Conservation (phyloP, 768 basidiomycete species). For the Leccinum uliginosum region DNA sequence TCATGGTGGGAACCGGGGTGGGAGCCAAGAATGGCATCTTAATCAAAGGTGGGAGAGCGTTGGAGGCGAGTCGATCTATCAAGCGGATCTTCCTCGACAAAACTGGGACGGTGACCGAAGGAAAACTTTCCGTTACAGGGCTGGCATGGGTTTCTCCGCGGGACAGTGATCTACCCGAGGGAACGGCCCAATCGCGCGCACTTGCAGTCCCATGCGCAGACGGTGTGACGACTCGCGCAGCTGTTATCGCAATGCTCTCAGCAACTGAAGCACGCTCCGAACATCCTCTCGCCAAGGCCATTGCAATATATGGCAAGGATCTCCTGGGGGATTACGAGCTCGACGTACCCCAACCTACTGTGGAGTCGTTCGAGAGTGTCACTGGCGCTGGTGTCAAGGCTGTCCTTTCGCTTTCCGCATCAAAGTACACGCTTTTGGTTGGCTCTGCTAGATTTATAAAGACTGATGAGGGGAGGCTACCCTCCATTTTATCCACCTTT, state of each 20-base stretch:
- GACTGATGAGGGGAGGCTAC: slow-evolving; percentile 48
- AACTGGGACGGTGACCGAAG: slow-evolving; percentile 94
- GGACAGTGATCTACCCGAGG: slow-evolving; percentile 20
- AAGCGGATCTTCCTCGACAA: slow-evolving; percentile 89
- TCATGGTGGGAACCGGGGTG: slow-evolving; percentile 98
- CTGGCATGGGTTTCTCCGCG: slow-evolving; percentile 64
- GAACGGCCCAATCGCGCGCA: slow-evolving; percentile 4
- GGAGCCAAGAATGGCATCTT: slow-evolving; percentile 96
- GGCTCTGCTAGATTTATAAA: slow-evolving; percentile 74
- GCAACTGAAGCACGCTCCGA: slow-evolving; percentile 90
- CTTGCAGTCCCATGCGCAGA: slow-evolving; percentile 44
- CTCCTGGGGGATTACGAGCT: slow-evolving; percentile 40
- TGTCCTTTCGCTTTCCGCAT: slow-evolving; percentile 48
- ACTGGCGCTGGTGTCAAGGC: slow-evolving; percentile 89
- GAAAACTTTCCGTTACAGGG: slow-evolving; percentile 81
- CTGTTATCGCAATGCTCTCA: slow-evolving; percentile 76
- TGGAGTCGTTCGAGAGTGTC: slow-evolving; percentile 79
- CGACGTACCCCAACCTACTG: slow-evolving; percentile 45
- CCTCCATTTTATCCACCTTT: slow-evolving; percentile 58
- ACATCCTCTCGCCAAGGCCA: slow-evolving; percentile 93
- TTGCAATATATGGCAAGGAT: slow-evolving; percentile 77
- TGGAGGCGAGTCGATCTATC: slow-evolving; percentile 86
- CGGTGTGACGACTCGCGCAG: slow-evolving; percentile 52
- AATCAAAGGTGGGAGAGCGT: slow-evolving; percentile 93
- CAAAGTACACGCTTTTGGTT: slow-evolving; percentile 58